A percentile compares a stretch with the other conserved stretches of the same genome.
Evolutionary conservation across 495 filamentous ascomycete genomes (phyloP).

Genomic region (Neurospora tetrasperma): DNA sequence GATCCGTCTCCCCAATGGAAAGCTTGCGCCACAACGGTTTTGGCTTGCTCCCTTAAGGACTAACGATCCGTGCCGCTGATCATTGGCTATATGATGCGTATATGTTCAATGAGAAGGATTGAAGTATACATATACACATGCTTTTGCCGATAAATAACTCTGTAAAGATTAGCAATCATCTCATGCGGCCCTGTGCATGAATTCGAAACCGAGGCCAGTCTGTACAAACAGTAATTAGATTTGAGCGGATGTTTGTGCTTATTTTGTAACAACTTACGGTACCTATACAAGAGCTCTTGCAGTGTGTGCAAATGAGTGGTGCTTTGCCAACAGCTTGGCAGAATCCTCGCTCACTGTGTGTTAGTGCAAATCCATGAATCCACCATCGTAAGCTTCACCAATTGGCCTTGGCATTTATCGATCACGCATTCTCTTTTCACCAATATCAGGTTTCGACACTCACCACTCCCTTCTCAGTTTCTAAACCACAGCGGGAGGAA

Average conservation of each 20-base stretch:
- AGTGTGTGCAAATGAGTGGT: not conserved
- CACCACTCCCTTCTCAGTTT: not conserved
- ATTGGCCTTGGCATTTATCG: not conserved
- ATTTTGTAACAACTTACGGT: not conserved
- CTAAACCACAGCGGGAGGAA: not conserved
- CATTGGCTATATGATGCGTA: not conserved
- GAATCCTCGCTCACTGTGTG: not conserved
- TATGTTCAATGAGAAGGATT: not conserved
- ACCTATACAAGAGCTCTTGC: not conserved
- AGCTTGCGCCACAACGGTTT: constrained; percentile 2
- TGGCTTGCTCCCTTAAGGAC: not conserved
- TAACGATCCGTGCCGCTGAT: not conserved
- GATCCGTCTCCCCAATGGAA: not conserved
- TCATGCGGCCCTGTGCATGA: not conserved
- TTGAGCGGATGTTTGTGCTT: not conserved
- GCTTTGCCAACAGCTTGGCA: not conserved
- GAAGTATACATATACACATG: not conserved
- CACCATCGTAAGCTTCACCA: not conserved
- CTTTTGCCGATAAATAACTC: not conserved
- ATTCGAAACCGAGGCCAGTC: not conserved
- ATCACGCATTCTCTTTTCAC: not conserved
- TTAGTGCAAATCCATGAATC: not conserved
- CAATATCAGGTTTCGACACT: not conserved
- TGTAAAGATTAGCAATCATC: not conserved
- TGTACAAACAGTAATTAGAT: not conserved